Percentiles rank a stretch among this genome's conserved stretches.
These are phyloP conservation scores for Pichia cactophila DNA, from an alignment of 1,139 yeast species.

Conservation along the genomic window DNA sequence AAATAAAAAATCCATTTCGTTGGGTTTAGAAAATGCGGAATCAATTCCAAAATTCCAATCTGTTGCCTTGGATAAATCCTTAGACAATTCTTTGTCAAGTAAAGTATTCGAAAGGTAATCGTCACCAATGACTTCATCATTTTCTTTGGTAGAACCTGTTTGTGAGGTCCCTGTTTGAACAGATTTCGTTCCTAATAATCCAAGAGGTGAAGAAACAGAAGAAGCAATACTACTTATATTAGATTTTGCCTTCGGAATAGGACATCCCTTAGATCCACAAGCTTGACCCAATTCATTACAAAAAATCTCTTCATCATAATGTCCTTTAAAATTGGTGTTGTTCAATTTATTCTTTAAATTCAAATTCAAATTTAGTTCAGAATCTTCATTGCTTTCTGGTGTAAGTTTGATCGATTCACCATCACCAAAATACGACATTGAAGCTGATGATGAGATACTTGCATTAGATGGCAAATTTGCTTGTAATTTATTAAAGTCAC, in stretches of 20 bases:
- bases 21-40: neutral
- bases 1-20: constrained; percentile 21
- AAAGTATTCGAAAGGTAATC: neutral
- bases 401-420: neutral
- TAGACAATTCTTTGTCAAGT: neutral
- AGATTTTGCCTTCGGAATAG: constrained; percentile 45
- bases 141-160: neutral
- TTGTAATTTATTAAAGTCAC: neutral
- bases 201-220: neutral
- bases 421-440: neutral
- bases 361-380: neutral
- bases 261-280: constrained; percentile 72
- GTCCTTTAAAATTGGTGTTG: constrained; percentile 31
- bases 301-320: constrained; percentile 48
- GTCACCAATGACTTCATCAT: neutral
- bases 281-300: constrained; percentile 71
- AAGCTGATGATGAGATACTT: neutral
- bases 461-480: neutral
- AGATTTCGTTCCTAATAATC: neutral
- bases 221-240: neutral
- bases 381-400: neutral
- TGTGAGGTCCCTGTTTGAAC: neutral
- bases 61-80: neutral
- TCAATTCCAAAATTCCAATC: neutral
- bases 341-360: constrained; percentile 13